Evolutionary conservation across 768 basidiomycete genomes (phyloP).

Genomic region (Pleurotus eryngii): DNA sequence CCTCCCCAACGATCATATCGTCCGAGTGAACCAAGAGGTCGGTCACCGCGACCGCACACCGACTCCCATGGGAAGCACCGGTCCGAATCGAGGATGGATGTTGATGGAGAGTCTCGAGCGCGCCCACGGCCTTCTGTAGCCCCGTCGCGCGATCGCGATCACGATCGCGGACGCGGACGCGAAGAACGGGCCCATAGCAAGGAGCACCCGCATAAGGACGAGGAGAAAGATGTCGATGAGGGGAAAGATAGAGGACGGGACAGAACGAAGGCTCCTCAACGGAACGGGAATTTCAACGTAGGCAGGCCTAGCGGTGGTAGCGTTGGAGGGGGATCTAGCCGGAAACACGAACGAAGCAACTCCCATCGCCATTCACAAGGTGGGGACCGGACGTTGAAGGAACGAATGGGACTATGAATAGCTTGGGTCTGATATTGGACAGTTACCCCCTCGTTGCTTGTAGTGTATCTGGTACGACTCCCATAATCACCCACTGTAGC

Average conservation of each 20-base stretch:
- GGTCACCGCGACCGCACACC: conserved; percentile 5
- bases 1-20: conserved; percentile 10
- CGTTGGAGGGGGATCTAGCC: conserved; percentile 27
- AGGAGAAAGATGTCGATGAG: conserved; percentile 37
- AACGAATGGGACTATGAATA: conserved; percentile 72
- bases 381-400: conserved; percentile 79
- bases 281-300: conserved; percentile 43
- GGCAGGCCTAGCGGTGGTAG: conserved; percentile 28
- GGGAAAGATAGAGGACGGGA: conserved; percentile 28
- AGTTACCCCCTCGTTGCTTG: conserved; percentile 13
- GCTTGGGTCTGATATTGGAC: conserved; percentile 8
- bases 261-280: conserved; percentile 31
- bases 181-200: conserved; percentile 15
- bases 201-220: conserved; percentile 15
- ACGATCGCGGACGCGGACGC: not conserved
- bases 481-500: conserved; percentile 17
- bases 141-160: conserved; percentile 7
- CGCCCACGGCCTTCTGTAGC: conserved; percentile 32
- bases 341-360: conserved; percentile 16
- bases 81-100: conserved; percentile 29
- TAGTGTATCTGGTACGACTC: conserved; percentile 27
- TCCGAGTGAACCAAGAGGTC: conserved; percentile 1
- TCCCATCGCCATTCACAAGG: conserved; percentile 11
- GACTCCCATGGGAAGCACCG: conserved; percentile 18
- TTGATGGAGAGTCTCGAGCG: conserved; percentile 41